Percentiles rank a stretch among this genome's conserved stretches.
These are phyloP conservation scores for Asterophora lycoperdoides DNA, from an alignment of 768 basidiomycete species.

Conservation along the genomic window DNA sequence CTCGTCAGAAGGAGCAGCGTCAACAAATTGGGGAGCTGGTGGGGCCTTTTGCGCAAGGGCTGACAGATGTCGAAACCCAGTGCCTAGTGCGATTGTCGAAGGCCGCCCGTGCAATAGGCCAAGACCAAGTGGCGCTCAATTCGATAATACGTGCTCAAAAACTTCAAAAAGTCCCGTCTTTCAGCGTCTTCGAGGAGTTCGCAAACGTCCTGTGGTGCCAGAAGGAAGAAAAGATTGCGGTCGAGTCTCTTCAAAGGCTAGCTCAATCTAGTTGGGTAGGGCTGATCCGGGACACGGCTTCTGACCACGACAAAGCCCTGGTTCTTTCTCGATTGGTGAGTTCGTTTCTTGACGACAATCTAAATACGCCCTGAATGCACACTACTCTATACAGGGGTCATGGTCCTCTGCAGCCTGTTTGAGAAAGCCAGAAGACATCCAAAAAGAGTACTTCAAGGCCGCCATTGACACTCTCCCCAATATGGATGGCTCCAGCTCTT, in stretches of 20 bases:
- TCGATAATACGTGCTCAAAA: conserved; percentile 73
- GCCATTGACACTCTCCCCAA: conserved; percentile 40
- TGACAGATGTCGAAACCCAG: conserved; percentile 59
- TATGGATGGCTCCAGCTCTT: conserved; percentile 12
- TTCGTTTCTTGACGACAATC: conserved; percentile 6
- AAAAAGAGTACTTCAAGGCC: conserved; percentile 61
- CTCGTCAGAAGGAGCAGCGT: conserved; percentile 63
- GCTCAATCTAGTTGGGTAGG: conserved; percentile 19
- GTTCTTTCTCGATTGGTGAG: conserved; percentile 65
- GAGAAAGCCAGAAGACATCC: conserved; percentile 71
- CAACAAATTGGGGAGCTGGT: conserved; percentile 70
- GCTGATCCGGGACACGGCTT: conserved; percentile 8
- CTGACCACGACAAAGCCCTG: conserved; percentile 30
- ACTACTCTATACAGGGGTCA: conserved; percentile 54
- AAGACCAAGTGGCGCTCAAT: conserved; percentile 82
- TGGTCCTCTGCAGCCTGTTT: conserved; percentile 89
- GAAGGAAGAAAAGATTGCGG: conserved; percentile 79
- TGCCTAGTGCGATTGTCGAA: conserved; percentile 70
- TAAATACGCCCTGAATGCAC: neutral
- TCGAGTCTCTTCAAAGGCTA: conserved; percentile 58
- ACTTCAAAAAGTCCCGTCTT: conserved; percentile 41
- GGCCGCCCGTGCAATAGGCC: conserved; percentile 63
- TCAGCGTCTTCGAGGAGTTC: conserved; percentile 72
- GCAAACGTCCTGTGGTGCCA: conserved; percentile 88
- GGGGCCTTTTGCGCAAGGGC: conserved; percentile 44